A percentile compares a stretch with the other conserved stretches of the same genome.
phyloP scores from a whole-genome alignment of 352 stramenopile genomes.

The Thraustochytrium sp. region DNA sequence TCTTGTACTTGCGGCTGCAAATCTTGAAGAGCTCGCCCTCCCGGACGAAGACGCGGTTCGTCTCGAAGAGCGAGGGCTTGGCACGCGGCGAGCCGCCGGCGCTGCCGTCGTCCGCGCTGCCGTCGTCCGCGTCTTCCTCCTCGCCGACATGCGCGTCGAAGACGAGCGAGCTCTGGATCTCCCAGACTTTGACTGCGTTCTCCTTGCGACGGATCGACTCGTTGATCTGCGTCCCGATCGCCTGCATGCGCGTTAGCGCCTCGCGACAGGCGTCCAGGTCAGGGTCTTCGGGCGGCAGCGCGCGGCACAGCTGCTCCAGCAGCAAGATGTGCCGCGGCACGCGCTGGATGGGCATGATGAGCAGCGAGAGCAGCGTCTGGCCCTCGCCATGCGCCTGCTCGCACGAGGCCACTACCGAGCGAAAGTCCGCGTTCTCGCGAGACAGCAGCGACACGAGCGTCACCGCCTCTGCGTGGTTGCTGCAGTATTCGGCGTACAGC shows the following conservation, averaged over 20 bases:
- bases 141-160: background rate
- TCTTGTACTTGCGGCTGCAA: conserved; percentile 13
- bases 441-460: background rate
- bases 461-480: conserved; percentile 15
- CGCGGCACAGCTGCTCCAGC: conserved; percentile 61
- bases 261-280: conserved; percentile 56
- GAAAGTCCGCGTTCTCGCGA: background rate
- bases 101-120: background rate
- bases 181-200: conserved; percentile 68
- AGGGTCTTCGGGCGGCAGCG: conserved; percentile 55
- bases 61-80: background rate
- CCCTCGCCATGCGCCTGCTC: conserved; percentile 2
- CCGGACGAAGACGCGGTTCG: conserved; percentile 7
- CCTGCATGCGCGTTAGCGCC: background rate
- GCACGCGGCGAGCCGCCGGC: background rate
- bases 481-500: conserved; percentile 25
- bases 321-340: conserved; percentile 81
- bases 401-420: background rate
- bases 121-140: background rate
- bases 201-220: conserved; percentile 49
- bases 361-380: conserved; percentile 49
- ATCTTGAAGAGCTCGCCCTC: conserved; percentile 17
- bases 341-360: conserved; percentile 83
- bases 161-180: conserved; percentile 56
- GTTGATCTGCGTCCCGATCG: background rate